These are phyloP conservation scores for Aciculosporium take DNA, from an alignment of 2,329 filamentous ascomycete species.

Conservation along the genomic window DNA sequence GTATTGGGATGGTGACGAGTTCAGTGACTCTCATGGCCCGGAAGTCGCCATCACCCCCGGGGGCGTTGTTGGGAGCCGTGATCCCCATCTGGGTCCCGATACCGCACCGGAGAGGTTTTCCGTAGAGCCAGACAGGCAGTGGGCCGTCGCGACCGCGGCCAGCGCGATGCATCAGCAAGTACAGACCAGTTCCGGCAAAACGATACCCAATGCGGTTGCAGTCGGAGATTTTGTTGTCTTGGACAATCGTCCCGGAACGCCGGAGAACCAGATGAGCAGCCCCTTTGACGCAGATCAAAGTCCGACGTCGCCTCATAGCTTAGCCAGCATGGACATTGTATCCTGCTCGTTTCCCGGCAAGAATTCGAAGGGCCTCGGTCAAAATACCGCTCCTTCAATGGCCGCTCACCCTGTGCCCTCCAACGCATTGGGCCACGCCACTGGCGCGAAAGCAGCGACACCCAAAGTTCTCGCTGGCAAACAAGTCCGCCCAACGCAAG, in stretches of 20 bases:
- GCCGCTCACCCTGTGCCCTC: conserved; percentile 43
- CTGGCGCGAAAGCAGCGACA: conserved; percentile 41
- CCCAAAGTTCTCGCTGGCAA: conserved; percentile 45
- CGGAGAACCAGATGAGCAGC: conserved; percentile 21
- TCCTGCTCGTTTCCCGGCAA: conserved; percentile 51
- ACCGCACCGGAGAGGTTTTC: conserved; percentile 34
- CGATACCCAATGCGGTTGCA: conserved; percentile 31
- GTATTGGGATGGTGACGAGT: conserved; percentile 71
- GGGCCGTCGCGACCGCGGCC: conserved; percentile 21
- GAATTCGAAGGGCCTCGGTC: conserved; percentile 24
- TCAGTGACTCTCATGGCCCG: conserved; percentile 44
- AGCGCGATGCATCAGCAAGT: background rate
- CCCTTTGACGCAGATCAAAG: conserved; percentile 11
- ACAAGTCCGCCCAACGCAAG: conserved; percentile 39
- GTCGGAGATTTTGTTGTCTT: conserved; percentile 31
- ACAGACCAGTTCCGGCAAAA: conserved; percentile 26
- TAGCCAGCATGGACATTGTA: conserved; percentile 44
- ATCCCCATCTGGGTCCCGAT: conserved; percentile 38
- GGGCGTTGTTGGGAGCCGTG: conserved; percentile 49
- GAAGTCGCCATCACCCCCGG: conserved; percentile 62
- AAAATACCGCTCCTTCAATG: conserved; percentile 27
- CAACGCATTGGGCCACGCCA: conserved; percentile 30
- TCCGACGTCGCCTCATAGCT: conserved; percentile 37
- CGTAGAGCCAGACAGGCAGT: conserved; percentile 30
- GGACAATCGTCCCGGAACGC: conserved; percentile 32